Base-by-base conservation (phyloP, 2,329 filamentous ascomycete species). In the Fusarium beomiforme region DNA sequence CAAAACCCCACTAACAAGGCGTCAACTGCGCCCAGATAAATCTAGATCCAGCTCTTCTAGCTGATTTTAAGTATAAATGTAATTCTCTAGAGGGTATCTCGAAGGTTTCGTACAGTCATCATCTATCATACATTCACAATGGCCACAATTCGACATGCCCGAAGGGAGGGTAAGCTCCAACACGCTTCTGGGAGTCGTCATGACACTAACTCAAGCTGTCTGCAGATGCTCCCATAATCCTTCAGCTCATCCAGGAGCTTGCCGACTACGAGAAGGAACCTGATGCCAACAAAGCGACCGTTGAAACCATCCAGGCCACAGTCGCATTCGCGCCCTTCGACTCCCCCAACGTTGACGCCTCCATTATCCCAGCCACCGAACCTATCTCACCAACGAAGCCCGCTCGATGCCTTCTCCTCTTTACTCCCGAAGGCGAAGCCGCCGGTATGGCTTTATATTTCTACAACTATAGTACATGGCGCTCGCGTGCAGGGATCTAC, bases 381-480 rank as follows among this genome's bases (percentile, higher is more conserved):
- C 81, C 87, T 10, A 90, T 88, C 54, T 84, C 87, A 1, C 80
- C 88, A 4, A 75, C 81, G 8, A 84, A 83, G n/a, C 93, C 91
- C 33, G 92, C 94, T 21, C 92, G 93, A 67, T 95, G 93, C 53
- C 85, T 97, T 36, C 82, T 97, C 13, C 82, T 95, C 59, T 85
- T 86, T 73, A 82, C 86, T 24, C 81, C 85, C 14, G 80, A 83
- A 9, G 81, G 84, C 14, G 78, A 82, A 41, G 80, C 80, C 1
- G 92, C 89, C 0, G 94, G 92, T 50, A 93, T 98, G 88, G 94
- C 94, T 2, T 83, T 98, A 42, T 98, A 94, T 83, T 98, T 97
- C 81, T 94, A 95, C 86, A 98, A 95, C 83, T 98, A 97, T 83
- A 94, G 91, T 78, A 98, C 95, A 1, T 98, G 96, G 96, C 89